phyloP scores from a whole-genome alignment of 169 alveolate genomes.

The Cryptosporidium sp. region DNA sequence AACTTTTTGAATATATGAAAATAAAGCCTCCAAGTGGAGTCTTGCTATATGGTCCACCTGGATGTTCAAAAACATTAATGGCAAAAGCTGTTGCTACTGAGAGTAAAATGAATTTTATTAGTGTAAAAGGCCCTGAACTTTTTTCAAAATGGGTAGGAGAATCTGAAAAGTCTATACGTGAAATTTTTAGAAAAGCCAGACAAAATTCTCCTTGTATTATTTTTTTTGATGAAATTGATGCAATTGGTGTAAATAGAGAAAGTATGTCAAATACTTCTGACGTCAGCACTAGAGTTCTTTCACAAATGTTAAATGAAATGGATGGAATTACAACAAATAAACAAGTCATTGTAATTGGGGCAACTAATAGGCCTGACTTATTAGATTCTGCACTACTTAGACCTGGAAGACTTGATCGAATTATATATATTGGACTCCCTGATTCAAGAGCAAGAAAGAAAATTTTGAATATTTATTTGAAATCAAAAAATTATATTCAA shows the following conservation, averaged over 20 bases:
- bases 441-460: conserved; percentile 92
- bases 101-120: conserved; percentile 95
- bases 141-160: conserved; percentile 99
- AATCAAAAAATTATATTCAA: conserved; percentile 4
- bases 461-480: conserved; percentile 84
- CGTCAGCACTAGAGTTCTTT: conserved; percentile 96
- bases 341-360: conserved; percentile 97
- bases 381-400: conserved; percentile 97
- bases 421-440: conserved; percentile 98
- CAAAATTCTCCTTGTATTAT: conserved; percentile 89
- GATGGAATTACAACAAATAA: conserved; percentile 94
- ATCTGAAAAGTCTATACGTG: conserved; percentile 96
- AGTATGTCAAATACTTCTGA: conserved; percentile 81
- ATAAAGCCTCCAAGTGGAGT: conserved; percentile 96
- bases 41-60: conserved; percentile 99
- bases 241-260: conserved; percentile 93
- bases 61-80: conserved; percentile 98
- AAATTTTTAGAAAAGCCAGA: conserved; percentile 96
- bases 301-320: conserved; percentile 98
- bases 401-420: conserved; percentile 99
- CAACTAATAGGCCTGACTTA: conserved; percentile 98
- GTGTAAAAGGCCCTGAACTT: conserved; percentile 99
- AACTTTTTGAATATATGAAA: conserved; percentile 88
- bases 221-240: conserved; percentile 98
- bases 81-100: conserved; percentile 99